Base-by-base conservation (phyloP, 176 grass and related monocot species). In the Rhynchospora breviuscula region DNA sequence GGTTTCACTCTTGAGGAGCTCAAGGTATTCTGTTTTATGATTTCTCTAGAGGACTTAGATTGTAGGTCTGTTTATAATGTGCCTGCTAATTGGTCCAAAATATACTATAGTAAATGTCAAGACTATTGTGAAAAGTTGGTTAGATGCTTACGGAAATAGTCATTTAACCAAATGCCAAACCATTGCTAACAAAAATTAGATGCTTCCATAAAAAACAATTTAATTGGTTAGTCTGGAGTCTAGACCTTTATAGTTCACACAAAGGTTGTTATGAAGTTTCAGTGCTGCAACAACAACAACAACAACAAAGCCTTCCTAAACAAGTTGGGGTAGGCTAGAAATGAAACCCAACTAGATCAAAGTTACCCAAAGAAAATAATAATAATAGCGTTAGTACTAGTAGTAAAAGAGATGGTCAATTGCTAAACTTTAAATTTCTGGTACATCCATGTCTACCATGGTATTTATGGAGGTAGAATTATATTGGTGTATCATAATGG, bases 1-100 rank as follows among this genome's bases (percentile, higher is more conserved):
- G 91, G 94, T 8, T 97, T 97, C 52, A 87, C 86, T 31, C 94
- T 97, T 52, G 94, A 97, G 83, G 94, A 97, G 26, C 86, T 97
- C 40, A 97, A 97, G 94, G 89, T 97, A 86, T 67, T 1, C 25
- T 72, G 5, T 61, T 57, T 76, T 33, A 70, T 65, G 17, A 21
- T 33, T 85, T 14, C 49, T 49, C 6, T 81, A 10, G 4, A 17
- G 40, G 25, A 40, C 25, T n/a, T 60, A 45, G 2, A 63, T 73
- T 59, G 35, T 15, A 47, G 51, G 2, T 68, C 15, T 80, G 15
- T 71, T 51, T 15, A 12, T 23, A 22, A 51, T 1, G 12, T 49
- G 7, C 26, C 68, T 23, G n/a, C 35, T 66, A 7, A 56, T 52
- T 52, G 47, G 65, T 68, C 18, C 29, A 47, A 12, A 25, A 25